A percentile compares a stretch with the other conserved stretches of the same genome.
Conservation (phyloP, 2,329 filamentous ascomycete species). For the Talaromyces marneffei region DNA sequence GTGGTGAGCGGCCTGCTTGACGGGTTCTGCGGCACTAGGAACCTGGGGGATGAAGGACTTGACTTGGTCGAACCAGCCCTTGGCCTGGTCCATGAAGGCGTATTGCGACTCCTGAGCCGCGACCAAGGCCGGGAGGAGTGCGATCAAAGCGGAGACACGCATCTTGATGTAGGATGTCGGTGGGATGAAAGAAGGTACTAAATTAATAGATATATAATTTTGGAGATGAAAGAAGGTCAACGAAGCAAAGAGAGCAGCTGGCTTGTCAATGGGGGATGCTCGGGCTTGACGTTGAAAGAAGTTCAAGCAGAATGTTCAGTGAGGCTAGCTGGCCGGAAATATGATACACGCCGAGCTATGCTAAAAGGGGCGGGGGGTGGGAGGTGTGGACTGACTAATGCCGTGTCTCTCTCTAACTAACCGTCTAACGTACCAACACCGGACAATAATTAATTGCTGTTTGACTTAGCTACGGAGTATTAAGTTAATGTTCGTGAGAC, state of each 20-base stretch:
- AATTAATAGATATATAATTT: neutral
- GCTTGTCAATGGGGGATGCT: conserved; percentile 6
- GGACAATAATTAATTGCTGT: neutral
- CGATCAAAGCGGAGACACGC: conserved; percentile 49
- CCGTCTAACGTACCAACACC: too few relatives aligned
- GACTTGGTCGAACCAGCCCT: conserved; percentile 47
- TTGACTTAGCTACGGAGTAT: neutral
- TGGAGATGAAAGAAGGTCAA: conserved; percentile 2
- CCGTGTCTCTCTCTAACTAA: neutral
- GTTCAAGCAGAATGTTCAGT: neutral
- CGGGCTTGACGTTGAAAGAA: conserved; percentile 5
- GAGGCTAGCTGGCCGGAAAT: conserved; percentile 13
- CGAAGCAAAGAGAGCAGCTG: conserved; percentile 4
- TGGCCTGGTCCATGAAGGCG: conserved; percentile 43
- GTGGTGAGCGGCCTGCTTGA: conserved; percentile 39
- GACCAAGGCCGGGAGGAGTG: conserved; percentile 46
- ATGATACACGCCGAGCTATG: conserved; percentile 5
- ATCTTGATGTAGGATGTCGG: conserved; percentile 30
- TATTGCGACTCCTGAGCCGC: conserved; percentile 52
- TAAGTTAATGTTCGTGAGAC: neutral
- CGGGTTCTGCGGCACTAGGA: conserved; percentile 25
- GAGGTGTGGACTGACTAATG: neutral
- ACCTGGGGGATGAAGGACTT: conserved; percentile 52
- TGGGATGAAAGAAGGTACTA: neutral
- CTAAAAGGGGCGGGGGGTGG: neutral